phyloP scores from a whole-genome alignment of 352 stramenopile genomes.

The Phytophthora capsici region DNA sequence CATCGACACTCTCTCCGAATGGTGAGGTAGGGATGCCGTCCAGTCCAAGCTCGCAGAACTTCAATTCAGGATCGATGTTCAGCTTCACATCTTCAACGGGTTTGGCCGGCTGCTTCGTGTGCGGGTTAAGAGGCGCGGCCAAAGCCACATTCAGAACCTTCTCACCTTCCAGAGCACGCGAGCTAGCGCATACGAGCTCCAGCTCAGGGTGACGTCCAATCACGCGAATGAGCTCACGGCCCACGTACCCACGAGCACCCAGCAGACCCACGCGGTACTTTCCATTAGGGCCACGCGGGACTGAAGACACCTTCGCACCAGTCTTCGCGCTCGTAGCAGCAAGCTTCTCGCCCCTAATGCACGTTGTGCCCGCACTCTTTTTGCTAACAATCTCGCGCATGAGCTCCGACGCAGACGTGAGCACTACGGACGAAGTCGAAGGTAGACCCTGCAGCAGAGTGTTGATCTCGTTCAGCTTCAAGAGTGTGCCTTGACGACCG shows the following conservation, averaged over 20 bases:
- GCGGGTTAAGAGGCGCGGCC: slow-evolving; percentile 80
- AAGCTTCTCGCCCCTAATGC: slow-evolving; percentile 60
- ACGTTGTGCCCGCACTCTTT: slow-evolving; percentile 87
- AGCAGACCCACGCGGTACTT: slow-evolving; percentile 88
- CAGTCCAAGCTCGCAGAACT: slow-evolving; percentile 86
- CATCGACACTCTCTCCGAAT: slow-evolving; percentile 81
- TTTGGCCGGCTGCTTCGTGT: slow-evolving; percentile 79
- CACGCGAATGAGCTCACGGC: slow-evolving; percentile 86
- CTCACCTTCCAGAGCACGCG: slow-evolving; percentile 75
- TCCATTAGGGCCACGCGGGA: slow-evolving; percentile 31
- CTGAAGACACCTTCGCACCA: slow-evolving; percentile 14
- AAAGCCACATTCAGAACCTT: slow-evolving; percentile 81
- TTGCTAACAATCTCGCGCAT: slow-evolving; percentile 87
- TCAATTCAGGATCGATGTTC: slow-evolving; percentile 73
- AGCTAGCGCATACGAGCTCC: slow-evolving; percentile 86
- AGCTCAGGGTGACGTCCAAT: slow-evolving; percentile 80
- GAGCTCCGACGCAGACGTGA: slow-evolving; percentile 84
- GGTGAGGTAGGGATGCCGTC: slow-evolving; percentile 73
- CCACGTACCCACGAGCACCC: slow-evolving; percentile 87
- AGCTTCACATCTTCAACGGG: slow-evolving; percentile 42
- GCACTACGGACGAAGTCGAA: slow-evolving; percentile 79
- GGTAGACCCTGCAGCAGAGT: slow-evolving; percentile 78
- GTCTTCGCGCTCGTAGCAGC: slow-evolving; percentile 22
- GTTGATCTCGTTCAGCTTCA: slow-evolving; percentile 94
- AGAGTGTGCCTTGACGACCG: slow-evolving; percentile 88